Evolutionary conservation across 306 rosid genomes (phyloP).

Genomic region (Vigna radiata): DNA sequence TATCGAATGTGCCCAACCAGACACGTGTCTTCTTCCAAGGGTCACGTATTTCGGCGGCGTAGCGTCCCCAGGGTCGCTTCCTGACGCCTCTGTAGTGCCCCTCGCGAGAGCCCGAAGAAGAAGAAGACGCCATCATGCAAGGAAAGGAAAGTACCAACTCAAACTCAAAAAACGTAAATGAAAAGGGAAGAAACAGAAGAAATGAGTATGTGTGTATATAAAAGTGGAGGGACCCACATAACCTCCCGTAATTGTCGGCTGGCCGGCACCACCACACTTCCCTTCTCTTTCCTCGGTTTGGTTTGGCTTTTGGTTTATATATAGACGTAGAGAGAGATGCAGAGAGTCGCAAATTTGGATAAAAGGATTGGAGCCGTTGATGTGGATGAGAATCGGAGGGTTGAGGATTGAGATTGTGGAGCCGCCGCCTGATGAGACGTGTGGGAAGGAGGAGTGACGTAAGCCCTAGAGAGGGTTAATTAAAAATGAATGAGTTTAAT

Average conservation of each 20-base stretch:
- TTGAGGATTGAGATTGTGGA: slow-evolving; percentile 28
- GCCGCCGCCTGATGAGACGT: slow-evolving; percentile 91
- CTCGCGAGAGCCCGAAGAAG: slow-evolving; percentile 57
- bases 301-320: slow-evolving; percentile 1
- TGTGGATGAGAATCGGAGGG: slow-evolving; percentile 42
- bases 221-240: slow-evolving; percentile 67
- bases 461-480: slow-evolving; percentile 58
- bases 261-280: slow-evolving; percentile 57
- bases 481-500: background rate
- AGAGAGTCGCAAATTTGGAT: background rate
- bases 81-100: slow-evolving; percentile 90
- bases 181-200: background rate
- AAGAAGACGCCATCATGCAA: slow-evolving; percentile 62
- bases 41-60: slow-evolving; percentile 96
- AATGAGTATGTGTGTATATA: slow-evolving; percentile 14
- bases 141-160: background rate
- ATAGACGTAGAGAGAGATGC: background rate
- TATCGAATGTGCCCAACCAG: slow-evolving; percentile 96
- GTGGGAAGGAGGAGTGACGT: slow-evolving; percentile 52
- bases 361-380: slow-evolving; percentile 49
- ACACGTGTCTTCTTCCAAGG: slow-evolving; percentile 98
- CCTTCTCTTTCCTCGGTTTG: background rate
- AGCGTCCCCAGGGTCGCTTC: slow-evolving; percentile 98
- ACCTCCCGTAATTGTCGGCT: slow-evolving; percentile 94
- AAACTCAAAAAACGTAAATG: background rate